These are phyloP conservation scores for Moringa oleifera DNA, from an alignment of 345 rosid species.

Conservation along the genomic window DNA sequence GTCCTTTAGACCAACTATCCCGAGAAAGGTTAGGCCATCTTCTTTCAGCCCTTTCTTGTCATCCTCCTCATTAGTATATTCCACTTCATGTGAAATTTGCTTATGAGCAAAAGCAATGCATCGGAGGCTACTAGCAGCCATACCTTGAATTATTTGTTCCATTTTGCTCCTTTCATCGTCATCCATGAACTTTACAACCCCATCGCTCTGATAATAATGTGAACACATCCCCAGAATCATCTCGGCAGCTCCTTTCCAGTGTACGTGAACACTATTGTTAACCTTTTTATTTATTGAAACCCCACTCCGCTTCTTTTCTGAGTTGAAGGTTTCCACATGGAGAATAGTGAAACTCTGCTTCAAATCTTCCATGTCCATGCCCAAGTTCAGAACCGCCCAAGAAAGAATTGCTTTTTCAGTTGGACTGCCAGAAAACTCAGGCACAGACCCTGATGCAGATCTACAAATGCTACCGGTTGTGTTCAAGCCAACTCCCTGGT, in stretches of 20 bases:
- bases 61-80: slow-evolving; percentile 5
- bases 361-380: slow-evolving; percentile 43
- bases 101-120: slow-evolving; percentile 68
- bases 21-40: slow-evolving; percentile 38
- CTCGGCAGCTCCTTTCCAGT: slow-evolving; percentile 77
- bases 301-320: slow-evolving; percentile 58
- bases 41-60: slow-evolving; percentile 26
- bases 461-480: slow-evolving; percentile 42
- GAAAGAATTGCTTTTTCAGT: slow-evolving; percentile 71
- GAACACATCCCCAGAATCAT: slow-evolving; percentile 57
- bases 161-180: slow-evolving; percentile 27
- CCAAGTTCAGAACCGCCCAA: slow-evolving; percentile 45
- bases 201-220: slow-evolving; percentile 30
- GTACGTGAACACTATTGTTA: slow-evolving; percentile 40
- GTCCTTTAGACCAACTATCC: slow-evolving; percentile 65
- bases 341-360: slow-evolving; percentile 31
- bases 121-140: slow-evolving; percentile 56
- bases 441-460: slow-evolving; percentile 26
- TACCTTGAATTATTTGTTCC: slow-evolving; percentile 37
- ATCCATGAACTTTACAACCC: slow-evolving; percentile 25
- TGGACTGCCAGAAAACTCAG: slow-evolving; percentile 62
- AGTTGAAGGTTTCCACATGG: slow-evolving; percentile 53
- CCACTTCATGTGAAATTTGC: slow-evolving; percentile 24
- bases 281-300: slow-evolving; percentile 29
- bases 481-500: slow-evolving; percentile 52